Conservation (phyloP, 306 rosid genomes). For the Sesbania bispinosa region DNA sequence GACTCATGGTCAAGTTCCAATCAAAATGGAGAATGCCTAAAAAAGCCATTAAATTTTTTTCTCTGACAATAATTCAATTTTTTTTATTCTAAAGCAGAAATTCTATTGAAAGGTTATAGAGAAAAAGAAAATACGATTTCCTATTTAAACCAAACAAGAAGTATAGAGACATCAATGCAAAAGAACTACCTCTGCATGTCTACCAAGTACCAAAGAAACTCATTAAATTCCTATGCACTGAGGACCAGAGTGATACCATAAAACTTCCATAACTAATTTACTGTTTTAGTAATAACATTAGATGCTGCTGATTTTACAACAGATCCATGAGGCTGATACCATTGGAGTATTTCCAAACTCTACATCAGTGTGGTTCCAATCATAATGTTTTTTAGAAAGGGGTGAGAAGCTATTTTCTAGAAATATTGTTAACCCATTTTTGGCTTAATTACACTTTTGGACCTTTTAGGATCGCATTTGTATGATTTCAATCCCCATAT, state of each 20-base stretch:
- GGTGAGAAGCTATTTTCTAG: no score
- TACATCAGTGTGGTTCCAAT: not conserved
- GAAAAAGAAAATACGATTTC: conserved; percentile 5
- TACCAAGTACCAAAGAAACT: not conserved
- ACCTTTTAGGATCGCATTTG: no score
- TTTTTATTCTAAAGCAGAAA: not conserved
- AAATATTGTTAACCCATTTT: no score
- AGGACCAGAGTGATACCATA: not conserved
- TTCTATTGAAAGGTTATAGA: not conserved
- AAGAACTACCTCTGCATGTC: not conserved
- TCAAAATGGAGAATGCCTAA: not conserved
- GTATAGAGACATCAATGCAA: not conserved
- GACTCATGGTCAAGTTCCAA: conserved; percentile 1
- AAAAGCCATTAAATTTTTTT: not conserved
- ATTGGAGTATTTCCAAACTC: not conserved
- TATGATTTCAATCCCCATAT: no score
- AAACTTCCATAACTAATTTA: not conserved
- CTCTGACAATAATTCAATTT: not conserved
- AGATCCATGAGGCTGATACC: not conserved
- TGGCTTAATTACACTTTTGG: no score
- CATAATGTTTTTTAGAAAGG: no score
- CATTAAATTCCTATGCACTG: not conserved
- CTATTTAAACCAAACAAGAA: not conserved
- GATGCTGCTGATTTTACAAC: not conserved
- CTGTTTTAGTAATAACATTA: not conserved